Conservation (phyloP, 108 stramenopile species). For the Skeletonema tropicum region DNA sequence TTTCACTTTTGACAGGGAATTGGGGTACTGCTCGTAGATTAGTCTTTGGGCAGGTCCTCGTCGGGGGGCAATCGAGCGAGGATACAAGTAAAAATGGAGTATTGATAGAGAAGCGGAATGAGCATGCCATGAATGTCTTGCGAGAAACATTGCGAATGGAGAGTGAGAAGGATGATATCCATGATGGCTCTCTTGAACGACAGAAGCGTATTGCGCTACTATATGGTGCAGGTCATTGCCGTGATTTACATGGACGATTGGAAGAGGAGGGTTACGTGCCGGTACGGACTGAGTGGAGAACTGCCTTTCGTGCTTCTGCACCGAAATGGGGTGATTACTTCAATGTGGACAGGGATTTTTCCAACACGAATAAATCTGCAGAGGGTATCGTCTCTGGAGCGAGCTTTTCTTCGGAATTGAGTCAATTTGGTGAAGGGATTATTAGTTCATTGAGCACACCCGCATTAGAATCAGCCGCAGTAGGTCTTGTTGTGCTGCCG, state of each 20-base stretch:
- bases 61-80: constrained; percentile 44
- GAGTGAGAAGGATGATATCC: not conserved
- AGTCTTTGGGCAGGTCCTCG: constrained; percentile 73
- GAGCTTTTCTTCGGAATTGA: not conserved
- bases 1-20: constrained; percentile 37
- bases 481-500: constrained; percentile 54
- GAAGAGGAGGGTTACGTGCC: constrained; percentile 53
- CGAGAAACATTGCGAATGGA: constrained; percentile 23
- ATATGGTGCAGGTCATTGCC: constrained; percentile 81
- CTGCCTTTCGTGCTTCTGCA: constrained; percentile 60
- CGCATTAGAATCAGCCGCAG: constrained; percentile 43
- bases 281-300: constrained; percentile 65
- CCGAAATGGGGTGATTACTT: constrained; percentile 40
- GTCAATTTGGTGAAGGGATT: constrained; percentile 2
- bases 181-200: not conserved
- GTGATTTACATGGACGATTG: constrained; percentile 64
- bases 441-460: constrained; percentile 37
- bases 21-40: constrained; percentile 55
- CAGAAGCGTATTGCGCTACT: constrained; percentile 50
- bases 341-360: constrained; percentile 23
- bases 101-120: constrained; percentile 66
- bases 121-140: constrained; percentile 66
- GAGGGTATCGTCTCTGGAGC: not conserved
- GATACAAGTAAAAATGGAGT: constrained; percentile 40
- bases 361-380: not conserved